Percentiles rank a stretch among this genome's conserved stretches.
Evolutionary conservation across 768 basidiomycete genomes (phyloP).

Genomic region (Suillus occidentalis): DNA sequence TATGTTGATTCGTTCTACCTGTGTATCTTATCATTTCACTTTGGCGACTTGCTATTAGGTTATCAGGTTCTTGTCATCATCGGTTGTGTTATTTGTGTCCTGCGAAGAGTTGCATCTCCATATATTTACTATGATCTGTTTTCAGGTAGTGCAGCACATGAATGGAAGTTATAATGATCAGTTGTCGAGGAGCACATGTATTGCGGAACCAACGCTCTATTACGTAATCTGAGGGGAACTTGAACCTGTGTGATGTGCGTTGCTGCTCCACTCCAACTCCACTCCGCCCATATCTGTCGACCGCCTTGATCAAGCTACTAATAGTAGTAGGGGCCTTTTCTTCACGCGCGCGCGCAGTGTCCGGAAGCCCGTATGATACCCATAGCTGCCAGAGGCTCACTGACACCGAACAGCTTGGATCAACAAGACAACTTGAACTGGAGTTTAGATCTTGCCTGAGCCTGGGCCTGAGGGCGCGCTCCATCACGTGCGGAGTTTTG

Average conservation of each 20-base stretch:
- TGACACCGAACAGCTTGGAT: too few species aligned
- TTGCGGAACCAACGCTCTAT: background rate
- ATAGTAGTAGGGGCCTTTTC: too few species aligned
- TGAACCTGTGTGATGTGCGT: background rate
- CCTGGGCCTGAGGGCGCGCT: too few species aligned
- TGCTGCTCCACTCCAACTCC: too few species aligned
- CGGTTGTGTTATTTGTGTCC: background rate
- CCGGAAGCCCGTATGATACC: too few species aligned
- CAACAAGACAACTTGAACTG: too few species aligned
- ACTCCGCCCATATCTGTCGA: too few species aligned
- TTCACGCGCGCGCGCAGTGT: too few species aligned
- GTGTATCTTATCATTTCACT: slow-evolving; percentile 2
- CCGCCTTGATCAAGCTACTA: too few species aligned
- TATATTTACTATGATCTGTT: background rate
- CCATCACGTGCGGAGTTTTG: too few species aligned
- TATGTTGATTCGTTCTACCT: background rate
- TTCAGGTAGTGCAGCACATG: background rate
- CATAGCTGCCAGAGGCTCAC: too few species aligned
- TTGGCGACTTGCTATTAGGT: background rate
- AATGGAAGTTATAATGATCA: background rate
- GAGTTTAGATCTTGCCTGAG: too few species aligned
- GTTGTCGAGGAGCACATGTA: background rate
- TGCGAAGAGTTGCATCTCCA: background rate
- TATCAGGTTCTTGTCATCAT: background rate
- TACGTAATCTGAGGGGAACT: background rate